Base-by-base conservation (phyloP, 257 asterid genomes). In the Rubia yunnanensis region DNA sequence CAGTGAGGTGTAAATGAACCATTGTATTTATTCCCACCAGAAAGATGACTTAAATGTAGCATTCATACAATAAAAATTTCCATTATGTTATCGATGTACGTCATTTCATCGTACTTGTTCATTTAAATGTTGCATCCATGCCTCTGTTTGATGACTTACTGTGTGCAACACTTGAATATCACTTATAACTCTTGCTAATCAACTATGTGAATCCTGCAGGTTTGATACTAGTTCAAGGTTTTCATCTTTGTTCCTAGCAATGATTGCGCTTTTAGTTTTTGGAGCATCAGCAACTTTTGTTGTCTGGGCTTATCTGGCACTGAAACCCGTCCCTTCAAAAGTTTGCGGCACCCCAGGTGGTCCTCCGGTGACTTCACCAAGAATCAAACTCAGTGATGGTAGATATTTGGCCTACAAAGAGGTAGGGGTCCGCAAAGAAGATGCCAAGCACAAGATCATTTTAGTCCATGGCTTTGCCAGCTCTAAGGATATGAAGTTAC, bases 321-420 rank as follows among this genome's bases (percentile, higher is more conserved):
- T 84, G 55, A 83, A 72, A 76, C 88, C 95, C 3, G 83, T 85
- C 4, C 70, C 87, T 57, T 84, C 97, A n/a, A 87, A 77, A 75
- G 66, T 71, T 60, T 89, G 95, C 39, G 90, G 97, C 65, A 79
- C 89, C 1, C 85, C 85, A 2, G 92, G 88, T 41, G 95, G 95
- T 27, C 97, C 97, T 60, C 88, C 81, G 3, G 86, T 84, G 64
- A 79, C 82, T 57, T 87, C 96, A 2, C 83, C 87, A 7, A 81
- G 97, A 76, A 73, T 85, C 64, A 79, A 84, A 66, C 87, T 87
- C 34, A 72, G 70, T 20, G 88, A 90, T 44, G 96, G 96, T 64
- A 84, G 97, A 81, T 80, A 82, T 80, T 73, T 90, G 79, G 81
- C 96, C 8, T 90, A 87, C 79, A 84, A 77, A 78, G 97, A 87